A percentile compares a stretch with the other conserved stretches of the same genome.
These are phyloP conservation scores for Diaporthe longicolla DNA, from an alignment of 2,329 filamentous ascomycete genomes.

Conservation along the genomic window DNA sequence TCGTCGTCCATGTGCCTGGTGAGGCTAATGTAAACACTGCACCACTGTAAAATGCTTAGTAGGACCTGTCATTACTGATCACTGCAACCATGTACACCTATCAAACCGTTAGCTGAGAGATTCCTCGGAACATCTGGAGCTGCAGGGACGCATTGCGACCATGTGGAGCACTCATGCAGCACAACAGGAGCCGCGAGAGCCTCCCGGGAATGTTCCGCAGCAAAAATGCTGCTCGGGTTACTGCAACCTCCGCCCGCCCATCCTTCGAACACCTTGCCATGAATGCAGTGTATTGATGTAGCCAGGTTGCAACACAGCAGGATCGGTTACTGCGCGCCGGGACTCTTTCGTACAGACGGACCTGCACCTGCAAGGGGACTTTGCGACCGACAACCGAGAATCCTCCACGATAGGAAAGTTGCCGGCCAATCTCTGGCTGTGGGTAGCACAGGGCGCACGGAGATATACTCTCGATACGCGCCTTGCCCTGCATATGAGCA, in stretches of 20 bases:
- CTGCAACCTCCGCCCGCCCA: not conserved
- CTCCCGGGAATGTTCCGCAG: conserved; percentile 31
- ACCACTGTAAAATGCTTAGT: not conserved
- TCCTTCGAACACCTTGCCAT: not conserved
- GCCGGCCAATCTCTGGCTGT: not conserved
- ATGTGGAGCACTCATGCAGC: conserved; percentile 29
- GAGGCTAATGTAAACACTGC: too few species aligned
- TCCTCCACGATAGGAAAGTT: conserved; percentile 28
- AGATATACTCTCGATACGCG: too few species aligned
- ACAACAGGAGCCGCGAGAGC: conserved; percentile 19
- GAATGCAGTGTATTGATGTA: not conserved
- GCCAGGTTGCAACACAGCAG: too few species aligned
- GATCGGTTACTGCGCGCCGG: not conserved
- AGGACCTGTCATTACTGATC: conserved; percentile 3
- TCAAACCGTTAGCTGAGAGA: conserved; percentile 9
- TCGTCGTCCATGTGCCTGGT: too few species aligned
- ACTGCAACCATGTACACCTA: not conserved
- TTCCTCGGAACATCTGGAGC: not conserved
- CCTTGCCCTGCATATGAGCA: not conserved
- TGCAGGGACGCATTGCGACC: conserved; percentile 7
- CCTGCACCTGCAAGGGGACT: conserved; percentile 1
- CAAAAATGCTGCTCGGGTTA: not conserved
- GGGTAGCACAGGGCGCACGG: too few species aligned
- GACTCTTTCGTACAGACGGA: not conserved
- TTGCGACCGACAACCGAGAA: conserved; percentile 11